Evolutionary conservation across 352 stramenopile species (phyloP).

Genomic region (Pythium volutum): DNA sequence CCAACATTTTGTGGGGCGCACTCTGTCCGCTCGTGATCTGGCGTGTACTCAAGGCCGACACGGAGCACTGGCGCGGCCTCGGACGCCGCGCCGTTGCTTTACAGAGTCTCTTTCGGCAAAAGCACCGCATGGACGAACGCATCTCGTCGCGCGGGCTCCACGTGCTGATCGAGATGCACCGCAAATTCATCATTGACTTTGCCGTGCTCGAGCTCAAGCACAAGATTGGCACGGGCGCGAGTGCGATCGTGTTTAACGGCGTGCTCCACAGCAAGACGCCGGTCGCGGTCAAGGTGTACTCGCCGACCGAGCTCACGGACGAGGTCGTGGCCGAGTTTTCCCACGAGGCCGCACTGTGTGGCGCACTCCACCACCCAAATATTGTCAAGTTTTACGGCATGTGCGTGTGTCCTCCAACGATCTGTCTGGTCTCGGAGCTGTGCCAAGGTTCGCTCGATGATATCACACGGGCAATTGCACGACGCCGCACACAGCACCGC

Average conservation of each 20-base stretch:
- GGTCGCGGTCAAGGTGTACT: constrained; percentile 82
- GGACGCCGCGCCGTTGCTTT: constrained; percentile 50
- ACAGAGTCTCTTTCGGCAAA: constrained; percentile 40
- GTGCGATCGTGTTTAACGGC: constrained; percentile 61
- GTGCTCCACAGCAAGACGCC: constrained; percentile 42
- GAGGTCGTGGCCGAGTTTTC: constrained; percentile 77
- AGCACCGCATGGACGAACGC: constrained; percentile 22
- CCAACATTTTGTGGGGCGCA: constrained; percentile 22
- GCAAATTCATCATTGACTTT: constrained; percentile 77
- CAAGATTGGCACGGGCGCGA: constrained; percentile 49
- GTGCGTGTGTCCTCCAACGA: constrained; percentile 72
- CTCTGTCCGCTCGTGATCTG: constrained; percentile 55
- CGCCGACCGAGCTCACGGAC: constrained; percentile 48
- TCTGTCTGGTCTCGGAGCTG: constrained; percentile 74
- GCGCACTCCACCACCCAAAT: constrained; percentile 70
- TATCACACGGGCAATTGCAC: constrained; percentile 44
- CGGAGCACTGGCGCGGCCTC: constrained; percentile 37
- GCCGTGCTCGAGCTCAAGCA: constrained; percentile 53
- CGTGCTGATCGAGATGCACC: constrained; percentile 69
- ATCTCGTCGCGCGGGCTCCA: constrained; percentile 46
- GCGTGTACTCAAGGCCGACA: constrained; percentile 36
- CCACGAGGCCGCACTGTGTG: constrained; percentile 72
- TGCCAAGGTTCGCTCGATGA: constrained; percentile 63
- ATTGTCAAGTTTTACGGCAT: constrained; percentile 84
- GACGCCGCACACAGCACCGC: constrained; percentile 21